These are phyloP conservation scores for Coemansia sp. DNA, from an alignment of 192 early-diverging fungal genomes.

Conservation along the genomic window DNA sequence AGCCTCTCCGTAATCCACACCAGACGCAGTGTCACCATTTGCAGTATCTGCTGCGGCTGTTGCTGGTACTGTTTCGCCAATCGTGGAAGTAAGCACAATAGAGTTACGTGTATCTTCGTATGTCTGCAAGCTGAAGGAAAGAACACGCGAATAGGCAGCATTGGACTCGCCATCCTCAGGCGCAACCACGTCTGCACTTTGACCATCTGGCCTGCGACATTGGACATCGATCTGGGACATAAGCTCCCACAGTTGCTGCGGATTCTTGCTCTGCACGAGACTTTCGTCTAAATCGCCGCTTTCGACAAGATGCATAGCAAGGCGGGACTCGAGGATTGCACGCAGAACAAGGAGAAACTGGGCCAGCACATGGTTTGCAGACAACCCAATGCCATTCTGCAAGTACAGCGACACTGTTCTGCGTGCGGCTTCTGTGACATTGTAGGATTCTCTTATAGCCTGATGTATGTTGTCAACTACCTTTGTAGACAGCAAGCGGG, in stretches of 20 bases:
- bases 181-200: not conserved
- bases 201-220: constrained; percentile 1
- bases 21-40: not conserved
- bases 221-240: constrained; percentile 24
- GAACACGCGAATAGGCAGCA: constrained; percentile 29
- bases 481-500: constrained; percentile 17
- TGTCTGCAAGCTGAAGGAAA: constrained; percentile 30
- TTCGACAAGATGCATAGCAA: constrained; percentile 27
- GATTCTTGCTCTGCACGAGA: constrained; percentile 19
- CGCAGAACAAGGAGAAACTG: constrained; percentile 39
- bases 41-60: too few species aligned
- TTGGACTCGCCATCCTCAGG: not conserved
- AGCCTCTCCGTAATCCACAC: not conserved
- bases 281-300: constrained; percentile 15
- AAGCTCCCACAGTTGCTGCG: constrained; percentile 41
- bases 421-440: constrained; percentile 11
- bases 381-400: constrained; percentile 24
- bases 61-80: not conserved
- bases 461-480: constrained; percentile 17
- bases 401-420: constrained; percentile 30
- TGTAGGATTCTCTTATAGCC: constrained; percentile 17
- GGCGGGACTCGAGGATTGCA: constrained; percentile 48
- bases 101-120: constrained; percentile 18
- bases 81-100: not conserved
- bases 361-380: constrained; percentile 30